Evolutionary conservation across 106 monocot genomes (phyloP), one percentile per base, ranked within the genome.

Genomic region (Platanthera guangdongensis): DNA sequence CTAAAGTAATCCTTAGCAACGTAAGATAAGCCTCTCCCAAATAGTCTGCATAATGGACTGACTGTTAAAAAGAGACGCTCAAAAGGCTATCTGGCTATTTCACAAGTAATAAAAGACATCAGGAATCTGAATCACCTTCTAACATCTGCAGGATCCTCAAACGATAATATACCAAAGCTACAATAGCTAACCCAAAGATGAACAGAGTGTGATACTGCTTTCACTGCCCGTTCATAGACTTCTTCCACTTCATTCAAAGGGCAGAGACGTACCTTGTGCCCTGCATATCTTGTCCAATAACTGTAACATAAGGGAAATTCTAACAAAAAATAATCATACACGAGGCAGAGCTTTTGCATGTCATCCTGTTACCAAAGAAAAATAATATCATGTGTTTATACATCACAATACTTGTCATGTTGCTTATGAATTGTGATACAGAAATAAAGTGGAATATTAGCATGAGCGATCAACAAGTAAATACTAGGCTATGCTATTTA

Each of bases 301-400:
- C 80, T 87, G 90, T 83, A 86, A 74, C 89, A 97, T 63, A 94
- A 82, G 45, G 97, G 97, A 83, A 85, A 94, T 76, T 97, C 83
- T 4, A 73, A 79, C 70, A 97, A 78, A 74, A 97, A 92, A 4
- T 80, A 75, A 51, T 94, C 86, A 77, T 91, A 97, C 68, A 88
- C 86, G 57, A 83, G 46, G 52, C 80, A 74, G 50, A 92, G 82
- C 65, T 52, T 76, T 28, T 76, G 59, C 59, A 83, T 85, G 73
- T 91, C 85, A 84, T 83, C 82, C 94, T 97, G 87, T 79, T 84
- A 79, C 74, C 69, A 57, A 8, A 10, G 47, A 32, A 75, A 75
- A 30, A 12, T 46, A 75, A 13, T 50, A n/a, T 57, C 32, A 45
- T 14, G n/a, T 59, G n/a, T 75, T 39, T 21, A 60, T 7, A 21